phyloP scores from a whole-genome alignment of 352 stramenopile species.

The Phytophthora palmivora region DNA sequence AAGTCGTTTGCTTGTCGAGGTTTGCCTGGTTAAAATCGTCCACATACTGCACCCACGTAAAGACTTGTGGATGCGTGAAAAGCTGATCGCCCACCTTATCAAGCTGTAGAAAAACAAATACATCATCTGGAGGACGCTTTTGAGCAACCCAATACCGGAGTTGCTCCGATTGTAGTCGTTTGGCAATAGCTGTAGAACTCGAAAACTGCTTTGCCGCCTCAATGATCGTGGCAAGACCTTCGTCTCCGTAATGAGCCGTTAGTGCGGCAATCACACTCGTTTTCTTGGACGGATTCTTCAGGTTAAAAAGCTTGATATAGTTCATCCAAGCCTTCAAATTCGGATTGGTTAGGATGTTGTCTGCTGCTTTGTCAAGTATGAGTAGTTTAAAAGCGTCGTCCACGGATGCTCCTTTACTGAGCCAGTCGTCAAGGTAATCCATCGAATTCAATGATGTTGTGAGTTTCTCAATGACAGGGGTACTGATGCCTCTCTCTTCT shows the following conservation, averaged over 20 bases:
- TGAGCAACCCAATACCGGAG: constrained; percentile 11
- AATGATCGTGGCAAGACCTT: constrained; percentile 22
- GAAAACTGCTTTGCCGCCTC: constrained; percentile 10
- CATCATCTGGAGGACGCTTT: not conserved
- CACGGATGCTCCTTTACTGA: constrained; percentile 5
- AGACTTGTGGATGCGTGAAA: constrained; percentile 9
- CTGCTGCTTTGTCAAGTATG: constrained; percentile 5
- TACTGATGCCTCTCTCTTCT: constrained; percentile 9
- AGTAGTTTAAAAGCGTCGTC: constrained; percentile 8
- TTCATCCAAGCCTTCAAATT: constrained; percentile 12
- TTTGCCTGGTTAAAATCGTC: constrained; percentile 11
- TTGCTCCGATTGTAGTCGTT: constrained; percentile 15
- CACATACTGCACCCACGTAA: constrained; percentile 14
- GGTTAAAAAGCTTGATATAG: constrained; percentile 26
- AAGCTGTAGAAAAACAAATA: constrained; percentile 12
- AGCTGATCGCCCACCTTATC: constrained; percentile 7
- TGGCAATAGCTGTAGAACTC: not conserved
- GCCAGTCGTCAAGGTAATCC: constrained; percentile 9
- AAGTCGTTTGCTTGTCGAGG: not conserved
- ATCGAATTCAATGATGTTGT: constrained; percentile 5
- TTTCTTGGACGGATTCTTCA: constrained; percentile 6
- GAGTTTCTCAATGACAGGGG: not conserved
- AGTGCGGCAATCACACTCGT: constrained; percentile 17
- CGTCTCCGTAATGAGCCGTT: constrained; percentile 7
- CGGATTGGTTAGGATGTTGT: constrained; percentile 6